Evolutionary conservation across 2,329 filamentous ascomycete genomes (phyloP).

Genomic region (Macrophomina phaseolina): DNA sequence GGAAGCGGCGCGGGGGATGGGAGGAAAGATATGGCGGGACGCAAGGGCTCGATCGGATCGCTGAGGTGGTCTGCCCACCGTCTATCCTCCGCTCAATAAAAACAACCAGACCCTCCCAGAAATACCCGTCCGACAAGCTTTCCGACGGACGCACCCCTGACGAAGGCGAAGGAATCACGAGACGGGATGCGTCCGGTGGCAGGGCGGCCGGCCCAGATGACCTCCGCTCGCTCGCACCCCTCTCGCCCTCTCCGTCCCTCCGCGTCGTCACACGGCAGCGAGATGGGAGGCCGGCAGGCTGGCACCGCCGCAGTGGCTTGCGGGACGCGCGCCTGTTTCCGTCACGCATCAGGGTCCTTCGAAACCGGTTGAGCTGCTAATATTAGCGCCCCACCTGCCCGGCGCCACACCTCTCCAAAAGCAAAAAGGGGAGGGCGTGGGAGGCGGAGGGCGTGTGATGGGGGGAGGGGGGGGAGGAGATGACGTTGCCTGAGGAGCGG

Average conservation of each 20-base stretch:
- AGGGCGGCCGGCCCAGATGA: slow-evolving; percentile 4
- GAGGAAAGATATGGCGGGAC: not conserved
- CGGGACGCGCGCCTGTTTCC: not conserved
- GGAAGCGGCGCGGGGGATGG: not conserved
- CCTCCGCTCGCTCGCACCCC: not conserved
- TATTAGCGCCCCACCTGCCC: slow-evolving; percentile 8
- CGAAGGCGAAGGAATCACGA: slow-evolving; percentile 12
- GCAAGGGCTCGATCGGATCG: slow-evolving; percentile 5
- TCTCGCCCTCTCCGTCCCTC: not conserved
- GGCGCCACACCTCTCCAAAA: not conserved
- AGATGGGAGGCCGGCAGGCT: slow-evolving; percentile 1
- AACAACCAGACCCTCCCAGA: too few species aligned
- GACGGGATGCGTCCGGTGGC: not conserved
- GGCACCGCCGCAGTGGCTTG: slow-evolving; percentile 8
- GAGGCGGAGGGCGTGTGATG: not conserved
- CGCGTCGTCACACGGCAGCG: slow-evolving; percentile 12
- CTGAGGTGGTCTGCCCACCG: not conserved
- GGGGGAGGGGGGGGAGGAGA: not conserved
- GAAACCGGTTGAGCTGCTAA: not conserved
- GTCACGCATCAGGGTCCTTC: not conserved
- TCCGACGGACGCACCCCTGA: slow-evolving; percentile 16
- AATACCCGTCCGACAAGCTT: not conserved
- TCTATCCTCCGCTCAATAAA: too few species aligned
- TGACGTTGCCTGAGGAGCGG: slow-evolving; percentile 1
- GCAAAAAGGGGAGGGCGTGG: not conserved